Evolutionary conservation across 805 yeast species (phyloP), one percentile per base, ranked within the genome.

Genomic region (Aciculoconidium aculeatum): DNA sequence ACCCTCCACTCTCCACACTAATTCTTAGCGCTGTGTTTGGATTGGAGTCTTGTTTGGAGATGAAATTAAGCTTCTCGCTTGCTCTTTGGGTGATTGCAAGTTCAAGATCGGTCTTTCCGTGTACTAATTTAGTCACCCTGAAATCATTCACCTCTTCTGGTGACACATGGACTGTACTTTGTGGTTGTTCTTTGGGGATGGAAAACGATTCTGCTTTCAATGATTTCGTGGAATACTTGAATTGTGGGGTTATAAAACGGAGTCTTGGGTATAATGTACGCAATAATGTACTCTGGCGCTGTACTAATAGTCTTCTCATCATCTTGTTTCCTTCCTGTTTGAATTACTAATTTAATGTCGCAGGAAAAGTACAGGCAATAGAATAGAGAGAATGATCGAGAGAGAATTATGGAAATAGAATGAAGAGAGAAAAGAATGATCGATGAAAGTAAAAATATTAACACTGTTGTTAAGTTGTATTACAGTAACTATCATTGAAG

Each of bases 1-100:
- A 92, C 1, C 98, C 98, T 7, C 98, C 98, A 47, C 94, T 81
- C 44, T 87, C 96, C 7, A 92, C 96, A 8, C 67, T 61, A 3
- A 90, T 74, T 29, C 81, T 64, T 11, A 90, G 60, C 0, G 86
- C 85, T n/a, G 77, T 46, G 18, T 75, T 59, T 1, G 75, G 73
- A 30, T 78, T 70, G 6, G 59, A 41, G 32, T 84, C 94, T 7
- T 61, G 63, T 5, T 50, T 42, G 8, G 75, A 67, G 7, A 85
- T 67, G 3, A 42, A 44, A 16, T 65, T 67, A 23, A 85, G 58
- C 50, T 80, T 81, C 6, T 49, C 50, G 16, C 67, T 56, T 2
- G 80, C 80, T 11, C 62, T 38, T 23, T 54, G 47, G 0, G 77
- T 67, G 9, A 74, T 64, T 6, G 70, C 77, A 10, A 74, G 40